Percentiles rank a stretch among this genome's conserved stretches.
These are phyloP conservation scores for Diaporthe eres DNA, from an alignment of 2,329 filamentous ascomycete species.

Conservation along the genomic window DNA sequence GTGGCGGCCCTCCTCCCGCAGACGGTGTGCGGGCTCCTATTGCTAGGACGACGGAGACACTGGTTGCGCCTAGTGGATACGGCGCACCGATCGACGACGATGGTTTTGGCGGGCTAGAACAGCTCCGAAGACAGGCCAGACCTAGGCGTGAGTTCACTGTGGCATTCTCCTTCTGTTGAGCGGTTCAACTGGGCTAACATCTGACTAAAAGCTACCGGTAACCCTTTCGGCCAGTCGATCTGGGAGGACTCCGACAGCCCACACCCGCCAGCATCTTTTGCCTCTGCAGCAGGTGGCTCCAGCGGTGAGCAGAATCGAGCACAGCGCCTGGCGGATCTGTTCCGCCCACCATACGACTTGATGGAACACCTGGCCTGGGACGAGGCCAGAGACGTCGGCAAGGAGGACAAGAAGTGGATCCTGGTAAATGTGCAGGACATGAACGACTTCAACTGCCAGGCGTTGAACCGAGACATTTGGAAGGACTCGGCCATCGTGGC, in stretches of 20 bases:
- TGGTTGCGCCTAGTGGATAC: slow-evolving; percentile 78
- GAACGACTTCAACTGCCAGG: slow-evolving; percentile 93
- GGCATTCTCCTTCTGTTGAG: neutral
- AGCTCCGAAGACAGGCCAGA: slow-evolving; percentile 67
- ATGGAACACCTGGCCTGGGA: slow-evolving; percentile 88
- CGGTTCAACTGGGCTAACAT: slow-evolving; percentile 27
- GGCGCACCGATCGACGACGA: slow-evolving; percentile 66
- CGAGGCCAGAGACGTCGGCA: slow-evolving; percentile 85
- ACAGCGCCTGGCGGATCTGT: slow-evolving; percentile 88
- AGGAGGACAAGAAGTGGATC: slow-evolving; percentile 92
- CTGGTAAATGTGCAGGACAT: slow-evolving; percentile 96
- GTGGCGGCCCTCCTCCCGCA: slow-evolving; percentile 53
- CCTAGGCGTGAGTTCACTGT: slow-evolving; percentile 47
- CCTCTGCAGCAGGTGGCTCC: slow-evolving; percentile 40
- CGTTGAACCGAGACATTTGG: slow-evolving; percentile 95
- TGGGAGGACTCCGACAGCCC: slow-evolving; percentile 52
- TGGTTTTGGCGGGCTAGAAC: slow-evolving; percentile 74
- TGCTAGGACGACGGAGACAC: slow-evolving; percentile 89
- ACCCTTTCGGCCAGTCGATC: slow-evolving; percentile 57
- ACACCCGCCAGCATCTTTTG: slow-evolving; percentile 13
- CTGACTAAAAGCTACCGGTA: slow-evolving; percentile 42
- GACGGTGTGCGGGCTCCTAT: slow-evolving; percentile 90
- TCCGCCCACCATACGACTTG: slow-evolving; percentile 91
- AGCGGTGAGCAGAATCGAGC: slow-evolving; percentile 74
- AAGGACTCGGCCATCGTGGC: slow-evolving; percentile 85